Evolutionary conservation across 192 early-diverging fungal species (phyloP).

Genomic region (Linnemannia elongata): DNA sequence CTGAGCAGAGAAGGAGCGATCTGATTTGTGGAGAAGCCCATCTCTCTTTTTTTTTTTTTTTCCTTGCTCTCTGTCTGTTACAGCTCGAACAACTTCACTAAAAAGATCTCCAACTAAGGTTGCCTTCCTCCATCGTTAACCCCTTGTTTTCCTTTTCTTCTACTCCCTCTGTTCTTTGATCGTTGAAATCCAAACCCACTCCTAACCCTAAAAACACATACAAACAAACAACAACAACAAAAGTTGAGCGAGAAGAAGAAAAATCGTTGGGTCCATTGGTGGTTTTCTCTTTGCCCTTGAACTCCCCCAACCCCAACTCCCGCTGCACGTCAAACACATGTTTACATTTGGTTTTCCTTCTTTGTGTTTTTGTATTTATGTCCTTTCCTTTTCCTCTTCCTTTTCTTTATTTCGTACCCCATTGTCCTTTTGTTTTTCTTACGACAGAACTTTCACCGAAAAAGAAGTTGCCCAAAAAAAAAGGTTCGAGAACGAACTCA

Average conservation of each 20-base stretch:
- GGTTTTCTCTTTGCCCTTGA: neutral
- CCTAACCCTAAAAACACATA: neutral
- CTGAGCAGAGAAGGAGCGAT: conserved; percentile 1
- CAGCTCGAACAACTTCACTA: neutral
- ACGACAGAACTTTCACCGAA: neutral
- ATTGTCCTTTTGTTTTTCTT: neutral
- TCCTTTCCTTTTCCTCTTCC: no score
- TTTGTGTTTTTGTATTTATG: neutral
- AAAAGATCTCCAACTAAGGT: neutral
- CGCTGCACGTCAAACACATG: conserved; percentile 7
- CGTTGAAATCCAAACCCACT: no score
- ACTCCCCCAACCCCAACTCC: neutral
- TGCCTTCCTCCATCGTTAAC: neutral
- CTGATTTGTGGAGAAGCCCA: conserved; percentile 3
- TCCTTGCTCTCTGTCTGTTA: neutral
- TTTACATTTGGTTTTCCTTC: neutral
- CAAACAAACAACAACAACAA: neutral
- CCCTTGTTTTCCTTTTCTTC: neutral
- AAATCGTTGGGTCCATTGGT: neutral
- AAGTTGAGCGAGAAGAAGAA: neutral
- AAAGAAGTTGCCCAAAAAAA: neutral
- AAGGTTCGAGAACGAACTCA: conserved; percentile 2
- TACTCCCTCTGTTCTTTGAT: neutral
- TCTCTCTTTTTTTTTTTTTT: neutral
- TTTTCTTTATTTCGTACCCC: neutral